A percentile compares a stretch with the other conserved stretches of the same genome.
These are phyloP conservation scores for Scalesia atractyloides DNA, from an alignment of 129 eudicot genomes.

Conservation along the genomic window DNA sequence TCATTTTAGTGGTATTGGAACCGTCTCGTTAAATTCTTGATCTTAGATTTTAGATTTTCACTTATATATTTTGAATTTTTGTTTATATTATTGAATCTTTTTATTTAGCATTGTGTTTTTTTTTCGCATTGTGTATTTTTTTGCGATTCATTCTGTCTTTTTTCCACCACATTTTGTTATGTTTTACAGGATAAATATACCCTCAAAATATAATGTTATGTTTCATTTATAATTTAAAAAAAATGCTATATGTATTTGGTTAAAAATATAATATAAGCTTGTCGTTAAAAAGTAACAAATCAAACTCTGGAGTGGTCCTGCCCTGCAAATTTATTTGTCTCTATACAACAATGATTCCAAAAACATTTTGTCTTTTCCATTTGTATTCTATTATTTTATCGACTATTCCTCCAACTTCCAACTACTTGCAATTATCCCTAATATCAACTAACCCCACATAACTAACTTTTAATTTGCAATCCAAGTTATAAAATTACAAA, in stretches of 20 bases:
- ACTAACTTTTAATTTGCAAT: neutral
- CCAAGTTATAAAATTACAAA: neutral
- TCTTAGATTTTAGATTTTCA: no score
- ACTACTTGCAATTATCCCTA: neutral
- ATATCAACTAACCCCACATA: neutral
- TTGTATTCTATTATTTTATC: slow-evolving; percentile 18
- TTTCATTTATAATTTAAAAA: neutral
- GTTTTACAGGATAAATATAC: no score
- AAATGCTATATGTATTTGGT: neutral
- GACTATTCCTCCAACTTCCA: neutral
- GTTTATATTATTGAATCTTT: no score
- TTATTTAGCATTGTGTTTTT: no score
- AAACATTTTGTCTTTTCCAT: slow-evolving; percentile 18
- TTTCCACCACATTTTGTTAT: no score
- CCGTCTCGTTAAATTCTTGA: no score
- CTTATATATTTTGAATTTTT: no score
- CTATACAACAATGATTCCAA: slow-evolving; percentile 10
- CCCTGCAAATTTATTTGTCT: slow-evolving; percentile 25
- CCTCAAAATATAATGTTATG: no score
- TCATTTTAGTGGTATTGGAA: no score
- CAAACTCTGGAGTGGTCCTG: slow-evolving; percentile 29
- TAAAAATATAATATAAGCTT: slow-evolving; percentile 7
- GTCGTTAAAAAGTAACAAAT: slow-evolving; percentile 22
- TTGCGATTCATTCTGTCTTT: no score
- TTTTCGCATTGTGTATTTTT: no score